These are phyloP conservation scores for Coemansia sp. DNA, from an alignment of 192 early-diverging fungal genomes.

Conservation along the genomic window DNA sequence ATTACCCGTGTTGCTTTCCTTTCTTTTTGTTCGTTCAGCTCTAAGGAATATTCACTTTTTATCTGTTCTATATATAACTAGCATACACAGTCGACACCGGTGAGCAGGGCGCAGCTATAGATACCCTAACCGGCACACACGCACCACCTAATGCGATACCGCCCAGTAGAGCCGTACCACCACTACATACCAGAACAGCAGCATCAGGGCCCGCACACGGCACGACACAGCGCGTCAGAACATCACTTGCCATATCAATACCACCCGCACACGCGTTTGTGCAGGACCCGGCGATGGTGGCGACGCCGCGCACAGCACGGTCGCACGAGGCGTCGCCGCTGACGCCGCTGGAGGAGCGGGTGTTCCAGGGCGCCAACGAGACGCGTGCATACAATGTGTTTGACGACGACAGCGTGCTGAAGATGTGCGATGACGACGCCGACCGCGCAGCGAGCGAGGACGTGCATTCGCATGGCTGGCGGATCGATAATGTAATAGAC, in stretches of 20 bases:
- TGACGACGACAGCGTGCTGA: constrained; percentile 32
- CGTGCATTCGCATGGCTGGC: constrained; percentile 20
- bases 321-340: constrained; percentile 39
- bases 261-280: neutral
- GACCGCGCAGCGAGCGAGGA: constrained; percentile 1
- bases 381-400: constrained; percentile 23
- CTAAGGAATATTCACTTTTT: too few species aligned
- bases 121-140: neutral
- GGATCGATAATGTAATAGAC: constrained; percentile 41
- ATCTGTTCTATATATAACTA: neutral
- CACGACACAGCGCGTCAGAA: neutral
- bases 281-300: neutral
- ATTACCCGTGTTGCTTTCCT: neutral
- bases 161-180: neutral
- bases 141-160: neutral
- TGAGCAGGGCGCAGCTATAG: neutral
- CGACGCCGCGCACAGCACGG: constrained; percentile 15
- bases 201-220: neutral
- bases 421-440: constrained; percentile 29
- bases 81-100: neutral
- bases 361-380: constrained; percentile 12
- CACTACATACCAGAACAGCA: neutral
- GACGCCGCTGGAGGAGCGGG: constrained; percentile 39
- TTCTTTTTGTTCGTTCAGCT: neutral
- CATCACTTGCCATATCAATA: constrained; percentile 9